A percentile compares a stretch with the other conserved stretches of the same genome.
Evolutionary conservation across 345 rosid genomes (phyloP).

Genomic region (Schrenkiella parvula): DNA sequence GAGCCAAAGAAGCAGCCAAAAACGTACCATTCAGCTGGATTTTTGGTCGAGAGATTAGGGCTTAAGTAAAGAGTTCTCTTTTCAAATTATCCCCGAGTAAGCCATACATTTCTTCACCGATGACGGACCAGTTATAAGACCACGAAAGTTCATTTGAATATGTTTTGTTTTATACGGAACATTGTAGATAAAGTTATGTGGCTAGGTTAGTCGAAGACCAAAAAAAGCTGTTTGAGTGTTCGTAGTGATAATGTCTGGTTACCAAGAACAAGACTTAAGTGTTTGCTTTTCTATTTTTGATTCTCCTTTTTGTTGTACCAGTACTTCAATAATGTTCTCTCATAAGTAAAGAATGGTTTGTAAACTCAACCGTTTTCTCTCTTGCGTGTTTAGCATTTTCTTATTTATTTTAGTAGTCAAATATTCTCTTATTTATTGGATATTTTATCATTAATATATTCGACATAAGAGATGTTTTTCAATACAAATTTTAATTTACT

Average conservation of each 20-base stretch:
- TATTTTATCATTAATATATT: too few species aligned
- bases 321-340: background rate
- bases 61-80: constrained; percentile 12
- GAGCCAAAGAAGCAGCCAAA: constrained; percentile 46
- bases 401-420: background rate
- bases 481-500: too few species aligned
- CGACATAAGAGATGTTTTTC: too few species aligned
- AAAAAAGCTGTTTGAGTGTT: constrained; percentile 11
- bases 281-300: background rate
- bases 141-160: constrained; percentile 22
- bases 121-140: constrained; percentile 4
- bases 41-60: constrained; percentile 44
- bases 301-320: background rate
- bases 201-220: constrained; percentile 10
- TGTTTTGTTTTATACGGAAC: constrained; percentile 20
- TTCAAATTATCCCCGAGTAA: background rate
- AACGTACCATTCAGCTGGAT: constrained; percentile 59
- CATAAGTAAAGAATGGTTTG: background rate
- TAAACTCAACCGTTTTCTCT: background rate
- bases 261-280: constrained; percentile 11
- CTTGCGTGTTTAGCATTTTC: background rate
- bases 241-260: constrained; percentile 11
- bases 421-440: background rate
- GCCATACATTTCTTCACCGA: constrained; percentile 9
- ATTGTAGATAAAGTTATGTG: constrained; percentile 31